These are phyloP conservation scores for Acacia melanoxylon DNA, from an alignment of 306 rosid genomes.

Conservation along the genomic window DNA sequence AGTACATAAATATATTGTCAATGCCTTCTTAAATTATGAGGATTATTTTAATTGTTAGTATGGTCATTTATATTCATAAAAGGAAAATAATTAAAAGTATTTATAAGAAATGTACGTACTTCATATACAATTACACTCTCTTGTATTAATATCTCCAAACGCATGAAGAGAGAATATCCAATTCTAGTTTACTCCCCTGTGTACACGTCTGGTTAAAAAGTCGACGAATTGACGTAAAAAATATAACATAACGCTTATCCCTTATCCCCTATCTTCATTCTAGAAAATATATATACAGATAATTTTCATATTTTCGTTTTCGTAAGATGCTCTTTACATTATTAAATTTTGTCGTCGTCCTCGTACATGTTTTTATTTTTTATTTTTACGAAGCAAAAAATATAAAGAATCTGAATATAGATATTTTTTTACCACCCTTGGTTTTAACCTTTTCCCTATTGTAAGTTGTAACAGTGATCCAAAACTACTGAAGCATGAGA, in stretches of 20 bases:
- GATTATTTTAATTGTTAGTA: background rate
- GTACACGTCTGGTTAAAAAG: background rate
- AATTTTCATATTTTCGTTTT: background rate
- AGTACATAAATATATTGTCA: background rate
- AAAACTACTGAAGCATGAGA: background rate
- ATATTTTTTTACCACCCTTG: background rate
- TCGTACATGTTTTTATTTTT: background rate
- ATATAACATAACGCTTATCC: background rate
- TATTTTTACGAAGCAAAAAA: background rate
- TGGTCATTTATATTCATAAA: background rate
- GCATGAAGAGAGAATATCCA: background rate
- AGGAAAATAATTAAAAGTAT: background rate
- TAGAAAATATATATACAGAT: background rate
- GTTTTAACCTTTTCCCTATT: background rate
- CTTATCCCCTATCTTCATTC: background rate
- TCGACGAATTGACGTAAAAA: background rate
- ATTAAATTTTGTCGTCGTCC: background rate
- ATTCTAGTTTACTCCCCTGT: background rate
- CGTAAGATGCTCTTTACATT: background rate
- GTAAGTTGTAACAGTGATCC: background rate
- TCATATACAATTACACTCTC: background rate
- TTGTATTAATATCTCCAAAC: background rate
- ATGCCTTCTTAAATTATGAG: background rate
- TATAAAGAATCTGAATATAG: background rate
- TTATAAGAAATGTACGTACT: background rate